phyloP scores from a whole-genome alignment of 345 rosid genomes.

The Corchorus capsularis region DNA sequence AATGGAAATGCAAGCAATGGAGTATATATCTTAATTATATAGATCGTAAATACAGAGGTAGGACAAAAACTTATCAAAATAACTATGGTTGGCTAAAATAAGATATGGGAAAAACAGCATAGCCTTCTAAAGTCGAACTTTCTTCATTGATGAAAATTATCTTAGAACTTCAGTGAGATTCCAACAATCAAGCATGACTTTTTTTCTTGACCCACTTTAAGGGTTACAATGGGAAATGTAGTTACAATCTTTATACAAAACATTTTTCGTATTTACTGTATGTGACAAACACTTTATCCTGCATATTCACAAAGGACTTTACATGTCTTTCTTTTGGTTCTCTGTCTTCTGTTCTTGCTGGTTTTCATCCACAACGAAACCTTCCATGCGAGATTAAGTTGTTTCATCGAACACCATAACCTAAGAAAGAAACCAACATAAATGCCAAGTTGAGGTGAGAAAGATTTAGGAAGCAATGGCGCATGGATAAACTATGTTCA shows the following conservation, averaged over 20 bases:
- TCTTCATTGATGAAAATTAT: constrained; percentile 7
- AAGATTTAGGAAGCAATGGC: not conserved
- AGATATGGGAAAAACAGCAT: not conserved
- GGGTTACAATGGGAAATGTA: not conserved
- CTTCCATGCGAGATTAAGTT: constrained; percentile 36
- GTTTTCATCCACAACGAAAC: constrained; percentile 38
- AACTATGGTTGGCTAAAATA: not conserved
- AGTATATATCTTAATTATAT: too few relatives aligned
- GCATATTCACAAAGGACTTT: constrained; percentile 46
- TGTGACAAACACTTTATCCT: constrained; percentile 32
- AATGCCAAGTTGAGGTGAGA: constrained; percentile 4
- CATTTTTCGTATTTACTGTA: constrained; percentile 29
- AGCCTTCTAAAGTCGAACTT: not conserved
- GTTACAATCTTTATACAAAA: constrained; percentile 10
- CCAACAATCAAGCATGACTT: constrained; percentile 7
- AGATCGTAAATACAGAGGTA: too few relatives aligned
- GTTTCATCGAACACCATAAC: constrained; percentile 70
- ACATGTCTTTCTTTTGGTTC: constrained; percentile 22
- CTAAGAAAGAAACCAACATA: constrained; percentile 33
- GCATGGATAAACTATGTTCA: not conserved
- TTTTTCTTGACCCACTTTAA: not conserved
- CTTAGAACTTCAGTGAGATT: not conserved
- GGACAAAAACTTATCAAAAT: too few relatives aligned
- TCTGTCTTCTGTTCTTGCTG: constrained; percentile 17
- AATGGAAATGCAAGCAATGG: too few relatives aligned